phyloP scores from a whole-genome alignment of 176 grass and related monocot species.

The Triticum turgidum region DNA sequence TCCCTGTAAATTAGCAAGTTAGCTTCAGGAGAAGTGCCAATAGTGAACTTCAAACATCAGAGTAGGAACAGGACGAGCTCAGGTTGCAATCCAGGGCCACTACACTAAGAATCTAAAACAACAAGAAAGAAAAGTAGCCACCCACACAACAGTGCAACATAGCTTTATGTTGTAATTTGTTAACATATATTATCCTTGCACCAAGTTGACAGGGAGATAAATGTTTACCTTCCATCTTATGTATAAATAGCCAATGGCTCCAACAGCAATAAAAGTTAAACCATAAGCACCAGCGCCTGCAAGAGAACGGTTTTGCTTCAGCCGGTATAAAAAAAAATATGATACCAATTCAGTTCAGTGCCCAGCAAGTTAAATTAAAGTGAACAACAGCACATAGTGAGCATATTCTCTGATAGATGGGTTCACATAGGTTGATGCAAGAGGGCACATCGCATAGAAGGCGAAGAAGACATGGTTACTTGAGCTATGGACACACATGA shows the following conservation, averaged over 20 bases:
- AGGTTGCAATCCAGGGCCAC: background rate
- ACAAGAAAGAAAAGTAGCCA: constrained; percentile 7
- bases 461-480: background rate
- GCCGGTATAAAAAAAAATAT: background rate
- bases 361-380: constrained; percentile 1
- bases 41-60: constrained; percentile 9
- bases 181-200: background rate
- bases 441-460: background rate
- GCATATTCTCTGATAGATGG: background rate
- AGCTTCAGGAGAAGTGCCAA: constrained; percentile 27
- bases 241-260: constrained; percentile 78
- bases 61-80: background rate
- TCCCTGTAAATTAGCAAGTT: constrained; percentile 48
- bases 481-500: background rate
- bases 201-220: background rate
- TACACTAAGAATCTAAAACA: background rate
- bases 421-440: background rate
- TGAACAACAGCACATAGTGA: background rate
- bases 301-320: background rate
- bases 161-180: background rate
- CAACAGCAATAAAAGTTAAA: constrained; percentile 66
- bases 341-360: background rate
- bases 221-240: constrained; percentile 87
- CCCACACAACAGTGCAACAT: background rate
- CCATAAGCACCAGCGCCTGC: constrained; percentile 53